These are phyloP conservation scores for Russula dissimulans DNA, from an alignment of 768 basidiomycete species.

Conservation along the genomic window DNA sequence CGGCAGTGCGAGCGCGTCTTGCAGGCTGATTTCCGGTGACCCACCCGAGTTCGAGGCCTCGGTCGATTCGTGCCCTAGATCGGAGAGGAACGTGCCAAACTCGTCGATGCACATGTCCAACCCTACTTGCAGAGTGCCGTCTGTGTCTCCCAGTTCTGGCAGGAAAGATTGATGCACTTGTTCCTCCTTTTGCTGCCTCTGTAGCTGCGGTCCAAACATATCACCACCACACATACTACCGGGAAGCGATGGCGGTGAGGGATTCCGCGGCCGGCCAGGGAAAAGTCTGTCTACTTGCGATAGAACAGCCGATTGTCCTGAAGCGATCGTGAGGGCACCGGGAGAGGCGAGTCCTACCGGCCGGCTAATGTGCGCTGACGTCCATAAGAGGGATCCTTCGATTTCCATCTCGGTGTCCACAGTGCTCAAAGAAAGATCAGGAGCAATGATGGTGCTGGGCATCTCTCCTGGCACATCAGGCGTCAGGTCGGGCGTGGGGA, in stretches of 20 bases:
- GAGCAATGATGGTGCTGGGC: slow-evolving; percentile 11
- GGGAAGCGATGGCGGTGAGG: slow-evolving; percentile 13
- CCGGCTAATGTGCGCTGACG: neutral
- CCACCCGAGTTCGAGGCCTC: neutral
- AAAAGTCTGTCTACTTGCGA: neutral
- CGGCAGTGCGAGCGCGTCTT: slow-evolving; percentile 16
- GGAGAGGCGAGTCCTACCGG: slow-evolving; percentile 2
- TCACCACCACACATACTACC: neutral
- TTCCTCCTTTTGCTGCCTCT: neutral
- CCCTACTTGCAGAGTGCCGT: neutral
- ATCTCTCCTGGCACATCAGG: slow-evolving; percentile 12
- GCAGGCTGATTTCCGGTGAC: slow-evolving; percentile 10
- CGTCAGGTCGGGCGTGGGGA: slow-evolving; percentile 10
- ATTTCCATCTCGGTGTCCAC: slow-evolving; percentile 7
- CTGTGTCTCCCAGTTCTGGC: slow-evolving; percentile 10
- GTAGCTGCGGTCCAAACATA: neutral
- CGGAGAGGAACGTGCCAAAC: slow-evolving; percentile 16
- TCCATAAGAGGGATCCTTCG: slow-evolving; percentile 7
- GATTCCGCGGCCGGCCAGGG: slow-evolving; percentile 4
- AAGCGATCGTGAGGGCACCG: slow-evolving; percentile 10
- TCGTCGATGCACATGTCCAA: slow-evolving; percentile 8
- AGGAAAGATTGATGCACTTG: neutral
- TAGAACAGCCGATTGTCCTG: slow-evolving; percentile 10
- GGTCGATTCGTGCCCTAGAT: neutral
- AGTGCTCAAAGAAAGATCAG: slow-evolving; percentile 6